A percentile compares a stretch with the other conserved stretches of the same genome.
phyloP scores from a whole-genome alignment of 257 asterid genomes.

The Nicotiana obtusifolia region DNA sequence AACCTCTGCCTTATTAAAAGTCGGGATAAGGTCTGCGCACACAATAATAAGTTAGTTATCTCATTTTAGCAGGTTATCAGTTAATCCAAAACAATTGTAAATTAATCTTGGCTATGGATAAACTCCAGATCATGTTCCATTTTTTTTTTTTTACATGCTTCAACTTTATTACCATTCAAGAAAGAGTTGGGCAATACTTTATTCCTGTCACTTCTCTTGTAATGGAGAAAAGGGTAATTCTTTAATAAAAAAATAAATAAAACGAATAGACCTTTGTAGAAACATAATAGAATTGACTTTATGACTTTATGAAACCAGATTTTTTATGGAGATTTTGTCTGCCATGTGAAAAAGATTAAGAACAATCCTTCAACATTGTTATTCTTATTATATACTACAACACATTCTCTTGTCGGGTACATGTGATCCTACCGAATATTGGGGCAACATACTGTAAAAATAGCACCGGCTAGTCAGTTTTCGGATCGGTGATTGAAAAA shows the following conservation, averaged over 20 bases:
- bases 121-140: not conserved
- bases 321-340: not conserved
- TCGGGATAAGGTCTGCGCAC: too few relatives aligned
- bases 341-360: slow-evolving; percentile 4
- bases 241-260: not conserved
- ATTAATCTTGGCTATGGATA: not conserved
- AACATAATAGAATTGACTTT: not conserved
- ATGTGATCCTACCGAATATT: not conserved
- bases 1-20: too few relatives aligned
- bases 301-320: not conserved
- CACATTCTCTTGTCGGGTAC: not conserved
- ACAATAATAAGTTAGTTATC: not conserved
- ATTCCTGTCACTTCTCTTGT: not conserved
- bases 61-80: not conserved
- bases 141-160: not conserved
- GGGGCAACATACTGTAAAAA: not conserved
- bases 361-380: not conserved
- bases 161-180: not conserved
- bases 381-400: not conserved
- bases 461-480: too few relatives aligned
- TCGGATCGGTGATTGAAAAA: too few relatives aligned
- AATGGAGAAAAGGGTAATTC: not conserved
- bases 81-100: too few relatives aligned
- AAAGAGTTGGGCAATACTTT: not conserved
- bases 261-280: not conserved